A percentile compares a stretch with the other conserved stretches of the same genome.
Evolutionary conservation across 305 asterid species (phyloP).

Genomic region (Solanum hybrid): DNA sequence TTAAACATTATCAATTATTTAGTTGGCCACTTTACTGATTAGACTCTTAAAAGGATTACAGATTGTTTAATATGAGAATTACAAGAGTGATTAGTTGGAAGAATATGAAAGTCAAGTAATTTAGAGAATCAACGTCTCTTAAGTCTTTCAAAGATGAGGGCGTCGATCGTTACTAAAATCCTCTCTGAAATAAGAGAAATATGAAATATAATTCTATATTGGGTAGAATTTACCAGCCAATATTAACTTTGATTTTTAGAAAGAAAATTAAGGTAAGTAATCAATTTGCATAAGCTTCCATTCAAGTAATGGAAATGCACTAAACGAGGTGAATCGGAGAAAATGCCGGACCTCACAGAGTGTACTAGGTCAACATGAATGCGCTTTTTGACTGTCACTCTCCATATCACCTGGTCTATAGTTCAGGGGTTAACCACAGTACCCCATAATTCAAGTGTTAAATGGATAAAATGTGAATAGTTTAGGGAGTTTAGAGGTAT

Average conservation of each 20-base stretch:
- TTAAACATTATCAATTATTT: neutral
- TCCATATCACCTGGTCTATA: neutral
- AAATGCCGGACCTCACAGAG: neutral
- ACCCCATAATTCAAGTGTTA: neutral
- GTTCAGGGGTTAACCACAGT: neutral
- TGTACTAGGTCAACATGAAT: neutral
- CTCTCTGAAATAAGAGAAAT: neutral
- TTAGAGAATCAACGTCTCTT: neutral
- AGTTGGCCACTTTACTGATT: neutral
- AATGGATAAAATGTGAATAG: neutral
- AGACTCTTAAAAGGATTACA: neutral
- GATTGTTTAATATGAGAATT: neutral
- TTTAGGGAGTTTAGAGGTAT: neutral
- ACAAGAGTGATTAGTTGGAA: neutral
- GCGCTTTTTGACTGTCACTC: neutral
- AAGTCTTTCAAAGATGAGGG: neutral
- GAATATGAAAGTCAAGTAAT: neutral
- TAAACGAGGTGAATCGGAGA: neutral
- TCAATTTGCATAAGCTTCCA: neutral
- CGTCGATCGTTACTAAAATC: neutral
- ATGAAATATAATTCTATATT: neutral
- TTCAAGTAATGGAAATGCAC: neutral
- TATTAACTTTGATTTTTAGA: neutral
- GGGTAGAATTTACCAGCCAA: neutral
- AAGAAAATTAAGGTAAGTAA: neutral